These are phyloP conservation scores for Ogataea salicorniae DNA, from an alignment of 805 yeast genomes.

Conservation along the genomic window DNA sequence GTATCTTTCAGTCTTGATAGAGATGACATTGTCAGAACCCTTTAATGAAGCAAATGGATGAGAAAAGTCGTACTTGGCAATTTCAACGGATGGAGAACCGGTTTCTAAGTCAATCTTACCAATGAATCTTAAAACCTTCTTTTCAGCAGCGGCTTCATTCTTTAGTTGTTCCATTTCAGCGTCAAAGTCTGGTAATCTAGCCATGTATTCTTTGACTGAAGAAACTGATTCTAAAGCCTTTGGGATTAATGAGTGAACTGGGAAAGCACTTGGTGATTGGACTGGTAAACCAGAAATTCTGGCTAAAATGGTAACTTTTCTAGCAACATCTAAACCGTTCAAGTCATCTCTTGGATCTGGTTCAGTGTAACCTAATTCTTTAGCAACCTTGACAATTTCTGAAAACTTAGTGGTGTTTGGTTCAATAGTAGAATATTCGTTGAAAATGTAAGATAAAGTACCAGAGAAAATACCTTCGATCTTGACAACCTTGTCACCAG, in stretches of 20 bases:
- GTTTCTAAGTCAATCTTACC: conserved; percentile 80
- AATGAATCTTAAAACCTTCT: conserved; percentile 88
- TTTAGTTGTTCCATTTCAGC: conserved; percentile 70
- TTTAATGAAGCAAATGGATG: conserved; percentile 95
- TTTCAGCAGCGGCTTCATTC: conserved; percentile 72
- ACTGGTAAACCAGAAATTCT: conserved; percentile 85
- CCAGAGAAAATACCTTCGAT: conserved; percentile 98
- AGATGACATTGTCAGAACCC: conserved; percentile 94
- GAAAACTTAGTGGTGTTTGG: conserved; percentile 70
- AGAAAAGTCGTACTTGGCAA: conserved; percentile 77
- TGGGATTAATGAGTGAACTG: conserved; percentile 92
- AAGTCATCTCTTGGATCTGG: conserved; percentile 99
- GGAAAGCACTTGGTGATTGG: conserved; percentile 86
- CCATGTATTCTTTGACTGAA: conserved; percentile 74
- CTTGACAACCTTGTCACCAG: conserved; percentile 89
- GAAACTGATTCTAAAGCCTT: conserved; percentile 68
- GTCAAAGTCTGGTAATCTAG: conserved; percentile 79
- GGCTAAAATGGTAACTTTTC: conserved; percentile 94
- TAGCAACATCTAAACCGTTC: conserved; percentile 96
- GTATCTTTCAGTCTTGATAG: conserved; percentile 89
- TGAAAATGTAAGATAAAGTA: conserved; percentile 90
- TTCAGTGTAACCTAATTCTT: conserved; percentile 91
- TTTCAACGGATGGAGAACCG: conserved; percentile 74
- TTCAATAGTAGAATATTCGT: conserved; percentile 75
- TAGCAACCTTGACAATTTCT: conserved; percentile 84